Evolutionary conservation across 2,329 filamentous ascomycete genomes (phyloP).

Genomic region (Aspergillus aculeatus): DNA sequence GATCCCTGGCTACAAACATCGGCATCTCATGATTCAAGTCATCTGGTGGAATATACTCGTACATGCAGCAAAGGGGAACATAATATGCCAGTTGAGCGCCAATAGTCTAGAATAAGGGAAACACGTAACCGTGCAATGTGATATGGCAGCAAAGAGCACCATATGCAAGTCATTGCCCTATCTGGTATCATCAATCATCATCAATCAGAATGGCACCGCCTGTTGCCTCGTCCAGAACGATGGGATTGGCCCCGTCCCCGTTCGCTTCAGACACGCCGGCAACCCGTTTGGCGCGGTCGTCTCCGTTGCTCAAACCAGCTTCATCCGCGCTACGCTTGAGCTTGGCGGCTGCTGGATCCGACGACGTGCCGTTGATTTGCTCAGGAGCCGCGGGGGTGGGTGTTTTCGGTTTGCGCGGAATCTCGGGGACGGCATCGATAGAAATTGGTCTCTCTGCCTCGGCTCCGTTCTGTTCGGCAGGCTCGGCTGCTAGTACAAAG

Average conservation of each 20-base stretch:
- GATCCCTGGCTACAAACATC: too few species aligned
- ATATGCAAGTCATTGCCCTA: background rate
- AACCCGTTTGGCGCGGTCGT: constrained; percentile 45
- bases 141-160: background rate
- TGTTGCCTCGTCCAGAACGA: constrained; percentile 51
- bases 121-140: background rate
- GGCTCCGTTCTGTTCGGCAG: background rate
- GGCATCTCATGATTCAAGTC: background rate
- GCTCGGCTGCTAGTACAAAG: constrained; percentile 38
- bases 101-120: background rate
- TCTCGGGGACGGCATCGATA: constrained; percentile 42
- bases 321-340: constrained; percentile 49
- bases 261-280: constrained; percentile 39
- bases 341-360: constrained; percentile 27
- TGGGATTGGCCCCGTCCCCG: constrained; percentile 39
- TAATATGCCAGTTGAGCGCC: background rate
- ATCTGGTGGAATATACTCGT: background rate
- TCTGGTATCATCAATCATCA: constrained; percentile 37
- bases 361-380: constrained; percentile 24
- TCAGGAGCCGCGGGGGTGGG: constrained; percentile 30
- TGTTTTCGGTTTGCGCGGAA: constrained; percentile 49
- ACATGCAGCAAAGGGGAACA: background rate
- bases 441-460: constrained; percentile 40
- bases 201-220: constrained; percentile 67
- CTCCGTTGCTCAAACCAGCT: constrained; percentile 33